phyloP scores from a whole-genome alignment of 2,329 filamentous ascomycete species.

The Neonectria magnoliae region DNA sequence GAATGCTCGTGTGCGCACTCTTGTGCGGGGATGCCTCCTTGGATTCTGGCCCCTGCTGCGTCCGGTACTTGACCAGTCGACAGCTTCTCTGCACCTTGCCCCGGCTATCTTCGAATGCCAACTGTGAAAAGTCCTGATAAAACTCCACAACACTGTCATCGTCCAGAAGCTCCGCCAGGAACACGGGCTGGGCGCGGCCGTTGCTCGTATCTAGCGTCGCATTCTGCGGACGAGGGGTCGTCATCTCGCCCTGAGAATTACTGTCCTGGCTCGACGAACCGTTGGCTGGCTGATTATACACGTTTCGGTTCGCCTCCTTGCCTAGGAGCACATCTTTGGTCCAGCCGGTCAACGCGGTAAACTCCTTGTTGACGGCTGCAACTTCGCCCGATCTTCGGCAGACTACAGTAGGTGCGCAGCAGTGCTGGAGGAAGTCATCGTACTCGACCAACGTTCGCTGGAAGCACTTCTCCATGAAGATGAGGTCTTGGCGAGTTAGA shows the following conservation, averaged over 20 bases:
- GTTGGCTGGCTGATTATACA: slow-evolving; percentile 54
- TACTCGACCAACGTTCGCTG: slow-evolving; percentile 93
- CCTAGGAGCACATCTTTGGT: slow-evolving; percentile 88
- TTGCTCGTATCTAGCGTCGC: slow-evolving; percentile 55
- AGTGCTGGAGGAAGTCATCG: slow-evolving; percentile 89
- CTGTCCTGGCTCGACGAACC: slow-evolving; percentile 49
- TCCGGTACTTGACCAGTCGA: slow-evolving; percentile 89
- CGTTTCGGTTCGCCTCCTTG: slow-evolving; percentile 86
- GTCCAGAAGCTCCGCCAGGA: slow-evolving; percentile 91
- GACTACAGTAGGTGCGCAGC: slow-evolving; percentile 90
- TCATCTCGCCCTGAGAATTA: slow-evolving; percentile 49
- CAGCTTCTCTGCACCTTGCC: slow-evolving; percentile 86
- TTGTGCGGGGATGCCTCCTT: slow-evolving; percentile 57
- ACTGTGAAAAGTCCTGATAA: slow-evolving; percentile 92
- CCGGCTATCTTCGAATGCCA: slow-evolving; percentile 91
- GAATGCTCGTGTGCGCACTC: slow-evolving; percentile 55
- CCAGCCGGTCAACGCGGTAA: slow-evolving; percentile 96
- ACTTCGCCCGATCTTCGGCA: slow-evolving; percentile 93
- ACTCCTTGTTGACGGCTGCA: slow-evolving; percentile 96
- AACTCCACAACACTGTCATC: slow-evolving; percentile 94
- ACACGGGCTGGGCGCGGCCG: slow-evolving; percentile 78
- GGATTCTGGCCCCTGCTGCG: slow-evolving; percentile 67
- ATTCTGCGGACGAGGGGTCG: slow-evolving; percentile 63
- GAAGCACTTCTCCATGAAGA: slow-evolving; percentile 98
- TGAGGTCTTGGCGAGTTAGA: slow-evolving; percentile 86